Evolutionary conservation across 1,139 yeast species (phyloP).

Genomic region (Magnusiomyces tetraspermus): DNA sequence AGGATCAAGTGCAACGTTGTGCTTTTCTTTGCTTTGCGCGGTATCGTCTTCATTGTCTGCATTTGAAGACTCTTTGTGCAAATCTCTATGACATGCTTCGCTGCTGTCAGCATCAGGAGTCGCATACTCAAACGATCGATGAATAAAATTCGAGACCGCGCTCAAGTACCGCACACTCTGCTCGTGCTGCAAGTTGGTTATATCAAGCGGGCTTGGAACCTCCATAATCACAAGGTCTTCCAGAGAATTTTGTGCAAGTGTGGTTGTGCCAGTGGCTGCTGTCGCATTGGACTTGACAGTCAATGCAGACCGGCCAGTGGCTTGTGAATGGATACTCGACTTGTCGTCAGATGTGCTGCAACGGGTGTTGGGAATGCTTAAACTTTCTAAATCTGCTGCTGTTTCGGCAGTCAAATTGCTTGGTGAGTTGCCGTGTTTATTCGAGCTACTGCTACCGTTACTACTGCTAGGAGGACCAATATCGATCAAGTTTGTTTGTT

Average conservation of each 20-base stretch:
- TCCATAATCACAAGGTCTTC: not conserved
- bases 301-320: not conserved
- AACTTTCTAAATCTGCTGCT: not conserved
- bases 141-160: conserved; percentile 80
- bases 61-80: no score
- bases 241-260: not conserved
- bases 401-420: not conserved
- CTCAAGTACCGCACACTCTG: conserved; percentile 76
- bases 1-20: conserved; percentile 74
- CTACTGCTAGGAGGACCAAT: no score
- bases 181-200: conserved; percentile 50
- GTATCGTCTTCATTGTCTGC: conserved; percentile 6
- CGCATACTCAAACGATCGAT: conserved; percentile 85
- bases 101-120: conserved; percentile 44
- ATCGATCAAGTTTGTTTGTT: not conserved
- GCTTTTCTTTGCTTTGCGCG: not conserved
- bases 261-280: not conserved
- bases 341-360: not conserved
- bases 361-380: not conserved
- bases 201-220: conserved; percentile 14
- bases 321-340: not conserved
- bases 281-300: not conserved
- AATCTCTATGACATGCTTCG: no score
- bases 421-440: not conserved
- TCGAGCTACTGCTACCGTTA: not conserved